Conservation (phyloP, 176 grass and related monocot genomes). For the Sorghum bicolor region DNA sequence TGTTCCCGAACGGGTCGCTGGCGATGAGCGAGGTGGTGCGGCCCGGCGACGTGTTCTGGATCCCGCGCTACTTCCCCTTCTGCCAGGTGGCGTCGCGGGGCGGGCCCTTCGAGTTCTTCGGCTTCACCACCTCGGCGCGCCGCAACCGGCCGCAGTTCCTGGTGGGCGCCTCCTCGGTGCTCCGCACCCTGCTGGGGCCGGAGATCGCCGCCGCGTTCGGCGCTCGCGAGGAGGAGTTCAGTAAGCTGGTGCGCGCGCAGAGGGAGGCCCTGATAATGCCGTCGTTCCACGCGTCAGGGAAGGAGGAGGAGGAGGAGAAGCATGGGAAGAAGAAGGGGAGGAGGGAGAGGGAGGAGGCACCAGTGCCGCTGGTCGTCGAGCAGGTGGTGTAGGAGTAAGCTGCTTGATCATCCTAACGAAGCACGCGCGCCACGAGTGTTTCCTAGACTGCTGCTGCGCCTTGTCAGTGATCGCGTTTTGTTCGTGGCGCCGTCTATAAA, state of each 20-base stretch:
- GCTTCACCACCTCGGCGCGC: slow-evolving; percentile 81
- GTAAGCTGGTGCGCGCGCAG: slow-evolving; percentile 46
- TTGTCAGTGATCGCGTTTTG: not conserved
- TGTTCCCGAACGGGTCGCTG: slow-evolving; percentile 73
- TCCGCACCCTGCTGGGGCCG: slow-evolving; percentile 57
- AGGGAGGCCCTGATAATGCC: slow-evolving; percentile 54
- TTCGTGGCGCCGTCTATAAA: slow-evolving; percentile 11
- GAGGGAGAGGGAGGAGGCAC: not conserved
- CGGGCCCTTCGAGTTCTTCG: slow-evolving; percentile 84
- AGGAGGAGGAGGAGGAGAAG: not conserved
- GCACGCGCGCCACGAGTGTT: not conserved
- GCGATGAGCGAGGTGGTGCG: slow-evolving; percentile 61
- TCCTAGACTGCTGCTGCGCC: not conserved
- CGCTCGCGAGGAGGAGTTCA: slow-evolving; percentile 39
- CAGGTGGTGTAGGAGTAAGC: slow-evolving; percentile 10
- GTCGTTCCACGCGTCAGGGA: slow-evolving; percentile 19
- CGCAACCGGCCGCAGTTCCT: slow-evolving; percentile 78
- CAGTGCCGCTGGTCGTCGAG: not conserved
- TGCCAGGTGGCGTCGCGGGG: slow-evolving; percentile 67
- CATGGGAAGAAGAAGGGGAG: not conserved
- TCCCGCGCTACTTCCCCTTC: slow-evolving; percentile 88
- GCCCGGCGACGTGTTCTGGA: slow-evolving; percentile 73
- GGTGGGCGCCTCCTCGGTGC: slow-evolving; percentile 48
- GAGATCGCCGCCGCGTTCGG: slow-evolving; percentile 78
- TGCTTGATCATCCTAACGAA: not conserved